Percentiles rank a stretch among this genome's conserved stretches.
Conservation (phyloP, 2,329 filamentous ascomycete species). For the Saccharata proteae region DNA sequence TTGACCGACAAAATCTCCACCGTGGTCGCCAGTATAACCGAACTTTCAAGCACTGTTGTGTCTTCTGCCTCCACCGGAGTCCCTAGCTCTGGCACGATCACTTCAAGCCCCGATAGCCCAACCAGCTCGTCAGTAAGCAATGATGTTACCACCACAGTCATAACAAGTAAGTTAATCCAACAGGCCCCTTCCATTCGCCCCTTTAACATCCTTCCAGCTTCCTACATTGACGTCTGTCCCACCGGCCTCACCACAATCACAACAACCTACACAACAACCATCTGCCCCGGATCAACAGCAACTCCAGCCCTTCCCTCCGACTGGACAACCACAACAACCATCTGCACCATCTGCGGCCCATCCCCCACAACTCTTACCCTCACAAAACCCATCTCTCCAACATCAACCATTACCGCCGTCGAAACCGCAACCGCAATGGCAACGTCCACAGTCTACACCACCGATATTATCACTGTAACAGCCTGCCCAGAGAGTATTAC, state of each 20-base stretch:
- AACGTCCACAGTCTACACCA: no score
- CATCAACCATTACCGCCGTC: no score
- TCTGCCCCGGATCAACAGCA: slow-evolving; percentile 14
- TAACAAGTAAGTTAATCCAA: no score
- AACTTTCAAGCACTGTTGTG: no score
- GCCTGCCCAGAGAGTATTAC: no score
- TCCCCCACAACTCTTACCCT: slow-evolving; percentile 20
- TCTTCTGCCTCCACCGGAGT: no score
- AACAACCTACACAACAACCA: slow-evolving; percentile 19
- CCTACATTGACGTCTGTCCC: slow-evolving; percentile 24
- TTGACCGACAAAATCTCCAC: neutral
- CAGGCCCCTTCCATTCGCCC: slow-evolving; percentile 5
- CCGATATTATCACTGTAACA: no score
- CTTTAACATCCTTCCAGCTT: slow-evolving; percentile 7
- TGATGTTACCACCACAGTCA: slow-evolving; percentile 12
- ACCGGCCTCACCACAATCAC: slow-evolving; percentile 23
- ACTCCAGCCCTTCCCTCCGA: slow-evolving; percentile 13
- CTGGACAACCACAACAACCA: slow-evolving; percentile 22
- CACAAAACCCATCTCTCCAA: slow-evolving; percentile 20
- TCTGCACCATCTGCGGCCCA: slow-evolving; percentile 15
- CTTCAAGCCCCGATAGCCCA: no score
- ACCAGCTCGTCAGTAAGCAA: no score
- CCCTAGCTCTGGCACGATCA: no score
- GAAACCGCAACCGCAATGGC: no score
- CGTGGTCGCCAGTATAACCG: neutral